Base-by-base conservation (phyloP, 768 basidiomycete species). In the Lanmaoa pseudosensibilis region DNA sequence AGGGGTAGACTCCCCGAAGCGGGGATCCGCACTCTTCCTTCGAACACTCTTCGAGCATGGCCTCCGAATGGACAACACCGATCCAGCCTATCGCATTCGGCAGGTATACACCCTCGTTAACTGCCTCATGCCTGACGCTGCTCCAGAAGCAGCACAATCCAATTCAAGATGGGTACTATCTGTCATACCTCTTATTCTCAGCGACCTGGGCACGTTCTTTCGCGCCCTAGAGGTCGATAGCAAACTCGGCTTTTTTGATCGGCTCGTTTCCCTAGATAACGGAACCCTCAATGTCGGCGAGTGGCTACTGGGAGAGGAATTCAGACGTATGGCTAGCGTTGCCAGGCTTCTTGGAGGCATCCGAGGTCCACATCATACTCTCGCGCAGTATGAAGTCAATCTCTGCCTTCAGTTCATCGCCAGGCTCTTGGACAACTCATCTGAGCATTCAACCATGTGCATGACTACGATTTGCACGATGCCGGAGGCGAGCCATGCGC, bases 281-380 rank as follows among this genome's bases (percentile, higher is more conserved):
- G 67, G 59, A 23, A 58, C 50, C 1, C 60, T 70, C 12, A 52
- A 60, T 16, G 15, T 70, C 10, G 66, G 62, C 41, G 85, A 88
- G 56, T 92, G 88, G 88, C 63, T 92, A 25, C 62, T 92, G 10
- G 63, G 72, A n/a, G 82, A 87, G 59, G 86, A 88, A 57, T 62
- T 87, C 55, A 83, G 82, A 65, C 71, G 76, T n/a, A 70, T 87
- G 44, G 70, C 70, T 8, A 68, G 67, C 13, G 65, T 71, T 21
- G 70, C 84, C 21, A 73, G 75, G 48, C 58, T 61, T 2, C 66
- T 84, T 44, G 67, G 72, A 15, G 58, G 56, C 10, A 56, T 66
- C 45, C 60, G 69, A 5, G 71, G 70, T 33, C 73, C 79, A 9
- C 71, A 76, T 46, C 73, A 69, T 12, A 58, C 69, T 2, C 60